Conservation (phyloP, 2,329 filamentous ascomycete genomes). For the Colletotrichum sp. region DNA sequence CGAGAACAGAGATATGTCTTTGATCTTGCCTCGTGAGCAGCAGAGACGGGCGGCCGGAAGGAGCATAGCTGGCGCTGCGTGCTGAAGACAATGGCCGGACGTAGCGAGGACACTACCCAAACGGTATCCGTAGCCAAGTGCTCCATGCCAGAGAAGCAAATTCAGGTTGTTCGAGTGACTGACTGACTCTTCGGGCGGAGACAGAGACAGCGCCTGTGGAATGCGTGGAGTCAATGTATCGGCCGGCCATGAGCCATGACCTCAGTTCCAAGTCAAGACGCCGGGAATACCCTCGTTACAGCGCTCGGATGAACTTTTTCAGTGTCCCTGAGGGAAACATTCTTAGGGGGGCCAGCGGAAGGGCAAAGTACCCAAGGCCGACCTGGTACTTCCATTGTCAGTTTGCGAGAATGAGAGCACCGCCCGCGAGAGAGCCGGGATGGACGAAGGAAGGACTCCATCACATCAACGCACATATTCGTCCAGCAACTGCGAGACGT, state of each 20-base stretch:
- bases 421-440: neutral
- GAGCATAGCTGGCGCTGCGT: neutral
- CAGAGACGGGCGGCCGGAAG: neutral
- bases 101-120: neutral
- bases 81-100: neutral
- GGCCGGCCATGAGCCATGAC: constrained; percentile 4
- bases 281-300: constrained; percentile 13
- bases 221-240: constrained; percentile 3
- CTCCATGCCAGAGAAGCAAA: neutral
- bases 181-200: neutral
- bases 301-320: constrained; percentile 16
- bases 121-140: neutral
- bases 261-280: constrained; percentile 10
- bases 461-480: neutral
- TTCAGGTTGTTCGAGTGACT: neutral
- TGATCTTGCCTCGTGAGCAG: neutral
- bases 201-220: neutral
- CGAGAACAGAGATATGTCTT: neutral
- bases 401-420: neutral
- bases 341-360: neutral
- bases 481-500: neutral
- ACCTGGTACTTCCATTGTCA: neutral
- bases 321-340: neutral
- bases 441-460: neutral
- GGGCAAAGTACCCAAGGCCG: neutral